Evolutionary conservation across 2,329 filamentous ascomycete genomes (phyloP), one percentile per base, ranked within the genome.

Genomic region (Aspergillus tamarii): DNA sequence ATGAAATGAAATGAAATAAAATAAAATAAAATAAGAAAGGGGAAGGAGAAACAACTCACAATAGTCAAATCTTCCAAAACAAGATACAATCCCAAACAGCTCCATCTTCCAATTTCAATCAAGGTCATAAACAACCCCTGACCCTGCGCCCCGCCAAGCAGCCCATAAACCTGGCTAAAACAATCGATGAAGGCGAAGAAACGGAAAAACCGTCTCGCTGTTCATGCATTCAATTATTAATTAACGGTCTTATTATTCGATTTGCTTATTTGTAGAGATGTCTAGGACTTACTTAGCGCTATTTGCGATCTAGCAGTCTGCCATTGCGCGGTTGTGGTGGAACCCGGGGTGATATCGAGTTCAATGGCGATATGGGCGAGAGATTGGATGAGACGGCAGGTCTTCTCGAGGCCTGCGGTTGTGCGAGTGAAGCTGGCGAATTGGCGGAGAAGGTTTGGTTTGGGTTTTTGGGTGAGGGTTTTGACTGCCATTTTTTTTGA

Each of bases 131-230:
- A 56, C 28, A 64, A 63, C 12, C 67, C 78, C 21, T 68, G 68
- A 1, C 50, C 26, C 16, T 46, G 19, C n/a, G 66, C 66, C 26
- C 66, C 65, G 43, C 63, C 52, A 16, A 75, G 68, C 81, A 86
- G 34, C 3, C 73, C 71, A 72, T 82, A 84, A 1, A 87, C 85
- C 2, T 78, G 73, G 28, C 80, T 73, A 68, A 91, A 89, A 56
- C 82, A 83, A 53, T 88, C 86, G 59, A 91, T 77, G 73, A 89
- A 92, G 70, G 88, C 88, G 74, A 91, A 90, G 62, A 91, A 80
- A 14, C 91, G 87, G 72, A 92, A 84, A 76, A 86, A 88, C 26
- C 89, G 85, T 43, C 91, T 83, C 34, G 78, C 83, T 84, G 34
- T 36, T 36, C 34, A 8, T 8, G 14, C 7, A 16, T 36, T 7